Evolutionary conservation across 106 monocot species (phyloP), one percentile per base, ranked within the genome.

Genomic region (Cymbidium sinense): DNA sequence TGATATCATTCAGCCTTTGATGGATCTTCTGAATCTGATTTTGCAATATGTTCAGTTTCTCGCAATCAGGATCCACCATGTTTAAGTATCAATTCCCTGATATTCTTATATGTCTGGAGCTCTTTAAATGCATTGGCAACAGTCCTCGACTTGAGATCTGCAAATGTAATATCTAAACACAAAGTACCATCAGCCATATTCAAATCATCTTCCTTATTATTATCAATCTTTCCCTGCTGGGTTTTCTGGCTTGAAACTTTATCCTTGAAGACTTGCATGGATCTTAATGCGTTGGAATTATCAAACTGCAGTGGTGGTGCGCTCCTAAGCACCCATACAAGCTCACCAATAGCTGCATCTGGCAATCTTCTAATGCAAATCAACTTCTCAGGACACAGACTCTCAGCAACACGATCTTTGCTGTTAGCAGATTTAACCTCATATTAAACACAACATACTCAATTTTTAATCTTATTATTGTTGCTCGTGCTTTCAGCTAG

Each of bases 41-140:
- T 77, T 52, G 71, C 52, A 43, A 19, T 67, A 31, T 72, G 71
- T 7, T 52, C 71, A 72, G 51, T 5, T 50, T 79, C 79, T 70
- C 12, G 13, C 5, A 73, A 43, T 12, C 76, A 78, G 30, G 78
- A 71, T 19, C 58, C 87, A 54, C 83, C 70, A 55, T 81, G 81
- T 23, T 62, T 81, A 51, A 89, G 81, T 50, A 96, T 73, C 23
- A 70, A 58, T 43, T 93, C 89, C 75, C 81, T 91, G 44, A 91
- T 82, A 41, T 88, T 83, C 55, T 74, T 82, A 65, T 89, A 93
- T 36, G 21, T 76, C 65, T 75, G 82, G 33, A 96, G 80, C 70
- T 96, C 93, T 77, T 85, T 78, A 30, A 93, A 79, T 43, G 91
- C 96, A 80, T 91, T 85, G 1, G 83, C 83, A 21, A 84, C 76